These are phyloP conservation scores for Daucus carota DNA, from an alignment of 129 eudicot genomes.

Conservation along the genomic window DH1_v3.0 NC_030386.2:21654501-21655000, in stretches of 20 bases:
- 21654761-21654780: constrained; percentile 10
- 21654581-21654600: constrained; percentile 23
- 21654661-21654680: constrained; percentile 72
- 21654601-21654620: constrained; percentile 51
- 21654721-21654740: background rate
- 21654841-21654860: background rate
- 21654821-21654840: constrained; percentile 6
- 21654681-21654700: background rate
- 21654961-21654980: background rate
- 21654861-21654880: background rate
- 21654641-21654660: constrained; percentile 74
- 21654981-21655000: background rate
- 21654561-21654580: too few relatives aligned
- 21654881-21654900: background rate
- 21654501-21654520: background rate
- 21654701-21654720: background rate
- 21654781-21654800: constrained; percentile 24
- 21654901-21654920: background rate
- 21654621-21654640: constrained; percentile 43
- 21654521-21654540: background rate
- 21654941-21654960: background rate
- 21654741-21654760: background rate
- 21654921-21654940: background rate
- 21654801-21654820: constrained; percentile 14
- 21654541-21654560: too few relatives aligned